Evolutionary conservation across 163 green algal species (phyloP).

Genomic region (Chlamydomonas reinhardtii): DNA sequence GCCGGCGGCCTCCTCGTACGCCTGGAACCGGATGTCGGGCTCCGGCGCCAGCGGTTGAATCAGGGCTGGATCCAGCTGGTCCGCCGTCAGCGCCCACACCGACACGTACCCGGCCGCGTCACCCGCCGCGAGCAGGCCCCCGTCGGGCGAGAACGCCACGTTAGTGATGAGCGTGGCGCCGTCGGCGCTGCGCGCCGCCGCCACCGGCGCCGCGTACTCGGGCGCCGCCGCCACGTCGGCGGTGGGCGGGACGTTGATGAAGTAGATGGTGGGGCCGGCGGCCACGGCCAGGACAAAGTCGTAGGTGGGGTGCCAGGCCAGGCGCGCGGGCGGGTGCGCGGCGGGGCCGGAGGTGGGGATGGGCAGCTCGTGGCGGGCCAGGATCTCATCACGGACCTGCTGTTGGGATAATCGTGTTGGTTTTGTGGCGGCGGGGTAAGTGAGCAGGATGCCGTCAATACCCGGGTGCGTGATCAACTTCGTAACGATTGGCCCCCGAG

Average conservation of each 20-base stretch:
- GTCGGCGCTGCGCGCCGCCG: slow-evolving; percentile 12
- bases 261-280: slow-evolving; percentile 40
- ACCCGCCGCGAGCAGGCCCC: slow-evolving; percentile 53
- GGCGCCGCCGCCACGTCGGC: slow-evolving; percentile 40
- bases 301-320: slow-evolving; percentile 71
- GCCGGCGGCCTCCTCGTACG: slow-evolving; percentile 2
- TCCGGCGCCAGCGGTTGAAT: slow-evolving; percentile 27
- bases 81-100: slow-evolving; percentile 50
- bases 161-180: slow-evolving; percentile 15
- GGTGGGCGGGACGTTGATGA: slow-evolving; percentile 66
- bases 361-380: slow-evolving; percentile 35
- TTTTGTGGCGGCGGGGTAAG: too few relatives aligned
- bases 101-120: slow-evolving; percentile 46
- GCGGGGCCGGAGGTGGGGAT: slow-evolving; percentile 1
- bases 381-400: slow-evolving; percentile 45
- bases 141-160: slow-evolving; percentile 36
- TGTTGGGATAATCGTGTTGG: too few relatives aligned
- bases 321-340: slow-evolving; percentile 23
- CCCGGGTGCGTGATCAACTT: too few relatives aligned
- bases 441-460: too few relatives aligned
- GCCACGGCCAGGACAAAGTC: slow-evolving; percentile 65
- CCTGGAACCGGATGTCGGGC: slow-evolving; percentile 37
- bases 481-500: too few relatives aligned
- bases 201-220: slow-evolving; percentile 50
- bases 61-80: slow-evolving; percentile 31